A percentile compares a stretch with the other conserved stretches of the same genome.
These are phyloP conservation scores for Aspergillus udagawae DNA, from an alignment of 2,329 filamentous ascomycete species.

Conservation along the genomic window DNA sequence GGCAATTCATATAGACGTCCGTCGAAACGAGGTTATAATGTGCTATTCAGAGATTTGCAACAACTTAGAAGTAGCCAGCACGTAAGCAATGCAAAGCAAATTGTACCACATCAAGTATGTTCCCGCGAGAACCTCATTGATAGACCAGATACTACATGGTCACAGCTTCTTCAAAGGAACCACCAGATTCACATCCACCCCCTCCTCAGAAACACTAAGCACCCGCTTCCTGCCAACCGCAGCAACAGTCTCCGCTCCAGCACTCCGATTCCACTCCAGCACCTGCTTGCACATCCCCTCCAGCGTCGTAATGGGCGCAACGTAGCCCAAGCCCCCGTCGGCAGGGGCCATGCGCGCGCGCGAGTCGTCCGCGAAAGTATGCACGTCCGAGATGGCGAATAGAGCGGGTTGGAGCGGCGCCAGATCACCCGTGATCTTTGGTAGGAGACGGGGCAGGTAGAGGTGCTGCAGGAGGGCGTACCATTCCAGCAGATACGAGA, in stretches of 20 bases:
- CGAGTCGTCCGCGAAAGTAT: constrained; percentile 27
- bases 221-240: constrained; percentile 11
- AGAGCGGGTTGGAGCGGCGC: constrained; percentile 29
- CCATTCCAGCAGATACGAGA: constrained; percentile 29
- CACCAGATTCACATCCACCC: constrained; percentile 16
- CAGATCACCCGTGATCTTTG: constrained; percentile 23
- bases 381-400: constrained; percentile 27
- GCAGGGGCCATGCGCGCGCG: constrained; percentile 23
- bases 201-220: constrained; percentile 12
- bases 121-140: neutral
- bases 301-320: constrained; percentile 26
- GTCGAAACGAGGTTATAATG: neutral
- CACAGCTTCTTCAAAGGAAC: constrained; percentile 14
- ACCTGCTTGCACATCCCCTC: constrained; percentile 32
- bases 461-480: constrained; percentile 27
- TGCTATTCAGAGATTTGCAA: neutral
- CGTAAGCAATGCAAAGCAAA: neutral
- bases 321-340: constrained; percentile 31
- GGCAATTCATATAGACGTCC: neutral
- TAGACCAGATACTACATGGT: neutral
- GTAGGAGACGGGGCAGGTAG: constrained; percentile 23
- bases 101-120: neutral
- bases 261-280: constrained; percentile 30
- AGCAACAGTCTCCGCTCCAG: constrained; percentile 8
- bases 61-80: neutral